Base-by-base conservation (phyloP, 441 rosid genomes). In the Adansonia grandidieri region DNA sequence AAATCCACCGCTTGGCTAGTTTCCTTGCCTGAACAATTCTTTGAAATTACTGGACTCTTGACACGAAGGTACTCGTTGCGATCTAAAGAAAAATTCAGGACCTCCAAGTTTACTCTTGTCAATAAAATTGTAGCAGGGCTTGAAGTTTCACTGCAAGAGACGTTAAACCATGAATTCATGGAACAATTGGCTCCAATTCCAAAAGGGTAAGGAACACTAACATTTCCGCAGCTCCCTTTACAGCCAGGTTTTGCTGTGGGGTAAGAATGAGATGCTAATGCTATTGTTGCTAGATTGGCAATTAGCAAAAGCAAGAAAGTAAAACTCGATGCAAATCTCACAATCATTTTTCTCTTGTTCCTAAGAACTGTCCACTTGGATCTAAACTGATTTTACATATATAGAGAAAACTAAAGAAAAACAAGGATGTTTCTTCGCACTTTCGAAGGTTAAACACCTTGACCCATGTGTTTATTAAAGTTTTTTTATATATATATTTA, bases 171-270 rank as follows among this genome's bases (percentile, higher is more conserved):
- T 3, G 71, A 6, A 0, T 80, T 10, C 6, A 76, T 15, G 22
- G 57, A 86, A 28, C 88, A 86, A 68, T 42, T 74, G 10, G 28
- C 0, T 68, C 82, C 85, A 47, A 84, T 80, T 66, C 88, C 88
- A 53, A 84, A 86, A 2, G 89, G 87, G 54, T 71, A 82, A 0
- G 84, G 80, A 50, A 80, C 82, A 0, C 32, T 4, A n/a, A 84
- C 80, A 42, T 50, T 79, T 71, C 87, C 89, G 32, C 87, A 86
- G 10, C 13, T 22, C 28, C 15, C 48, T 73, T 22, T 0, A 22
- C 80, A 77, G 19, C 61, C 24, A 9, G 19, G 28, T 42, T 72
- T 81, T 13, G 80, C 37, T 0, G 19, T 32, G 3, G 37, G 37
- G 37, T 32, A 14, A 3, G 40, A 14, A 7, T 3, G 17, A 56